A percentile compares a stretch with the other conserved stretches of the same genome.
These are phyloP conservation scores for Fraxinus pennsylvanica DNA, from an alignment of 257 asterid genomes.

Conservation along the genomic window DNA sequence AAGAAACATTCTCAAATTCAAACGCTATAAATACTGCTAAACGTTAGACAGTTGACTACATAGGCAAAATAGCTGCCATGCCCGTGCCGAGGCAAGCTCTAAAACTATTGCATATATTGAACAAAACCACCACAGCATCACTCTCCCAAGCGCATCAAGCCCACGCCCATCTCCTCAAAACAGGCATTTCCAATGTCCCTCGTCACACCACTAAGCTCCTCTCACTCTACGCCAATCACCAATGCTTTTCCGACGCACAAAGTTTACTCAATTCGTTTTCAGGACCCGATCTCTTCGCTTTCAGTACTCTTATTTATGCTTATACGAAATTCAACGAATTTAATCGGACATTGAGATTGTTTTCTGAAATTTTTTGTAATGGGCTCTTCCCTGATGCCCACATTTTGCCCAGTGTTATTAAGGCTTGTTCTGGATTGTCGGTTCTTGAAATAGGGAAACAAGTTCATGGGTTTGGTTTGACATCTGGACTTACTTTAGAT, in stretches of 20 bases:
- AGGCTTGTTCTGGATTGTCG: conserved; percentile 67
- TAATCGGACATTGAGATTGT: conserved; percentile 40
- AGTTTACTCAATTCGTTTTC: conserved; percentile 39
- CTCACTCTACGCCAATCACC: conserved; percentile 56
- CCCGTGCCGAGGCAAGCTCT: background rate
- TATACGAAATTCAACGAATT: conserved; percentile 55
- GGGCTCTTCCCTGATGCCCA: conserved; percentile 61
- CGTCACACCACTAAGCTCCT: conserved; percentile 50
- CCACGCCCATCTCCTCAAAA: conserved; percentile 61
- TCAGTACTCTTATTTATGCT: conserved; percentile 61
- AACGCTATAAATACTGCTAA: background rate
- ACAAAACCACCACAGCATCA: conserved; percentile 34
- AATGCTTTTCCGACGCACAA: conserved; percentile 46
- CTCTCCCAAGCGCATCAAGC: conserved; percentile 53
- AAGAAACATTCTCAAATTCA: background rate
- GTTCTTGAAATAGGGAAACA: conserved; percentile 54
- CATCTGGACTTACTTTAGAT: conserved; percentile 59
- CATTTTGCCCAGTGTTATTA: conserved; percentile 63
- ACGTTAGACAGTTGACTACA: background rate
- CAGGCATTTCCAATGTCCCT: conserved; percentile 46
- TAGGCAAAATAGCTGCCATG: background rate
- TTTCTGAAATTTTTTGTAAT: conserved; percentile 43
- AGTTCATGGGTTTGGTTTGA: conserved; percentile 67
- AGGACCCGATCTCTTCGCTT: conserved; percentile 47
- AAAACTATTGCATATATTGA: conserved; percentile 29